phyloP scores from a whole-genome alignment of 2,329 filamentous ascomycete genomes.

The Xylaria digitata region DNA sequence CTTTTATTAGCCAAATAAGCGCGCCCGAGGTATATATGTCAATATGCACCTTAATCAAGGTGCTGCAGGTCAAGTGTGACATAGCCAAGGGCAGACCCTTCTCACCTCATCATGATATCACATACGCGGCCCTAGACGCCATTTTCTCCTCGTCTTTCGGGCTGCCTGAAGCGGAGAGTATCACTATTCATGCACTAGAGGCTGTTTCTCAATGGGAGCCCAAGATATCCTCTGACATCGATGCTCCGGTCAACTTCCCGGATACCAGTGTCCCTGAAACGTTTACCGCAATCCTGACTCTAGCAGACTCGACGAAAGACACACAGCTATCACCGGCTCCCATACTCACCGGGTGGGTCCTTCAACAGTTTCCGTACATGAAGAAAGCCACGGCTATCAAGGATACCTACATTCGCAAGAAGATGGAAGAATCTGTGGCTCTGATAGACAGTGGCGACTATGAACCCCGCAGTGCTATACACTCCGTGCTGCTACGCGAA shows the following conservation, averaged over 20 bases:
- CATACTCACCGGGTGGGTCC: constrained; percentile 46
- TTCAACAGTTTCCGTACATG: constrained; percentile 47
- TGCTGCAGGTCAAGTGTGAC: constrained; percentile 51
- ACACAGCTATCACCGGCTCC: constrained; percentile 49
- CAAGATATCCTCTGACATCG: constrained; percentile 17
- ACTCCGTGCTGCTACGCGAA: constrained; percentile 51
- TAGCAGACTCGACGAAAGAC: constrained; percentile 46
- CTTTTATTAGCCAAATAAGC: constrained; percentile 51
- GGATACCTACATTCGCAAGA: constrained; percentile 46
- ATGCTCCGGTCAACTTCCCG: constrained; percentile 46
- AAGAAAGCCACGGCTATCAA: constrained; percentile 48
- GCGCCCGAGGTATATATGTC: constrained; percentile 51
- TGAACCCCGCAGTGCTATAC: constrained; percentile 47
- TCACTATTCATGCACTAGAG: constrained; percentile 42
- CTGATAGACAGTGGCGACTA: constrained; percentile 40
- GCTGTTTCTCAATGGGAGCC: constrained; percentile 32
- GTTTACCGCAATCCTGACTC: constrained; percentile 45
- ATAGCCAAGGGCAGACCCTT: constrained; percentile 51
- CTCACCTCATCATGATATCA: constrained; percentile 48
- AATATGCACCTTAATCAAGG: constrained; percentile 47
- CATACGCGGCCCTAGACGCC: constrained; percentile 49
- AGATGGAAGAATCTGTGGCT: constrained; percentile 40
- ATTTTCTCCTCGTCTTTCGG: constrained; percentile 50
- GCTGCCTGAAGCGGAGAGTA: constrained; percentile 43
- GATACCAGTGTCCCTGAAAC: constrained; percentile 40